Conservation (phyloP, 2,329 filamentous ascomycete species). For the Ustilaginoidea virens region DNA sequence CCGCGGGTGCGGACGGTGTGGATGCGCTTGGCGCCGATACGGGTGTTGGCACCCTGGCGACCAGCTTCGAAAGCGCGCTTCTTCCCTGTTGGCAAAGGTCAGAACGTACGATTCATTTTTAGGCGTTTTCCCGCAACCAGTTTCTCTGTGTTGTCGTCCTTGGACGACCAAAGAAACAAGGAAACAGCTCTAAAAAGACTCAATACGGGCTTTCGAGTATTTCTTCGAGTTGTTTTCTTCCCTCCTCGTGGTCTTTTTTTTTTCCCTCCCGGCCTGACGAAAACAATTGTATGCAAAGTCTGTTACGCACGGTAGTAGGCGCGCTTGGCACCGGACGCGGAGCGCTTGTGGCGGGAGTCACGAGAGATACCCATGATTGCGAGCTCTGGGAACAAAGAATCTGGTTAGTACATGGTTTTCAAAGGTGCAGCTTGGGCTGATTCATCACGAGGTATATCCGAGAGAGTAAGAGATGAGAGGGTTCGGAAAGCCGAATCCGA, state of each 20-base stretch:
- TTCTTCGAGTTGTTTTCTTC: no score
- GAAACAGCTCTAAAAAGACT: constrained; percentile 7
- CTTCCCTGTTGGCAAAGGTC: constrained; percentile 67
- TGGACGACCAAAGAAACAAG: not conserved
- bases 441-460: not conserved
- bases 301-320: constrained; percentile 68
- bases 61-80: constrained; percentile 99
- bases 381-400: constrained; percentile 35
- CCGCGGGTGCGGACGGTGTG: constrained; percentile 94
- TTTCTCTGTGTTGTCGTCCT: no score
- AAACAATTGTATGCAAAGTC: constrained; percentile 3
- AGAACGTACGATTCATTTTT: constrained; percentile 46
- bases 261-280: no score
- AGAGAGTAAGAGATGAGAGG: not conserved
- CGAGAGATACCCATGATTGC: constrained; percentile 99
- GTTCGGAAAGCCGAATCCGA: not conserved
- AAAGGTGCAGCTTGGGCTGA: not conserved
- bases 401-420: constrained; percentile 7
- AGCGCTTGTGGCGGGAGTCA: constrained; percentile 99
- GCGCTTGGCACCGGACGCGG: constrained; percentile 96
- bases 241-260: no score
- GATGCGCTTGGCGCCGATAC: constrained; percentile 94
- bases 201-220: constrained; percentile 53
- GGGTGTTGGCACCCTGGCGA: constrained; percentile 98
- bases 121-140: no score